phyloP scores from a whole-genome alignment of 208 protist species.

The Leishmania tropica region DNA sequence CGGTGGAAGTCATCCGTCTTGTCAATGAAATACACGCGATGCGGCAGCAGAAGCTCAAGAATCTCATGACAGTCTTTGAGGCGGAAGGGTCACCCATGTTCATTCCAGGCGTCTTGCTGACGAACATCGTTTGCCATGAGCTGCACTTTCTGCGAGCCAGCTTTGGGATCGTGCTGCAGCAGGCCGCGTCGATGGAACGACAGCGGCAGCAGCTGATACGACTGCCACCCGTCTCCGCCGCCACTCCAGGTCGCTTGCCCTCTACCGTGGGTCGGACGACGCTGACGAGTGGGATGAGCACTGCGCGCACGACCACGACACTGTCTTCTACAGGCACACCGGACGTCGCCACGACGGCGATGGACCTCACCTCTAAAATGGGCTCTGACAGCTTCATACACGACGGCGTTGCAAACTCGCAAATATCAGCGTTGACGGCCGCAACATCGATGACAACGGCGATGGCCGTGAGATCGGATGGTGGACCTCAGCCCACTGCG shows the following conservation, averaged over 20 bases:
- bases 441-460: slow-evolving; percentile 27
- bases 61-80: slow-evolving; percentile 84
- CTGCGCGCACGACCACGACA: slow-evolving; percentile 28
- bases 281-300: slow-evolving; percentile 9
- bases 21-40: slow-evolving; percentile 73
- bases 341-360: neutral
- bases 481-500: slow-evolving; percentile 16
- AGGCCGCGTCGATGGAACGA: slow-evolving; percentile 70
- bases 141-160: slow-evolving; percentile 75
- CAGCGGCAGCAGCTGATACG: slow-evolving; percentile 37
- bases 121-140: slow-evolving; percentile 83
- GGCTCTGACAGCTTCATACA: slow-evolving; percentile 17
- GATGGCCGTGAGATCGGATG: slow-evolving; percentile 15
- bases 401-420: slow-evolving; percentile 24
- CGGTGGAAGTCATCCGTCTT: slow-evolving; percentile 74
- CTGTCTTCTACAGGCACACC: neutral
- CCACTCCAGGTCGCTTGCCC: slow-evolving; percentile 10
- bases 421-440: slow-evolving; percentile 22
- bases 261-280: slow-evolving; percentile 6
- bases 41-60: slow-evolving; percentile 80
- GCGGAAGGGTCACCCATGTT: slow-evolving; percentile 71
- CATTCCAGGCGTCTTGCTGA: slow-evolving; percentile 87
- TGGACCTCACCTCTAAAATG: slow-evolving; percentile 2
- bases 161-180: slow-evolving; percentile 76
- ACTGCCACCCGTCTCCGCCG: slow-evolving; percentile 18